Conservation (phyloP, 352 stramenopile genomes). For the Globisporangium sylvaticum region DNA sequence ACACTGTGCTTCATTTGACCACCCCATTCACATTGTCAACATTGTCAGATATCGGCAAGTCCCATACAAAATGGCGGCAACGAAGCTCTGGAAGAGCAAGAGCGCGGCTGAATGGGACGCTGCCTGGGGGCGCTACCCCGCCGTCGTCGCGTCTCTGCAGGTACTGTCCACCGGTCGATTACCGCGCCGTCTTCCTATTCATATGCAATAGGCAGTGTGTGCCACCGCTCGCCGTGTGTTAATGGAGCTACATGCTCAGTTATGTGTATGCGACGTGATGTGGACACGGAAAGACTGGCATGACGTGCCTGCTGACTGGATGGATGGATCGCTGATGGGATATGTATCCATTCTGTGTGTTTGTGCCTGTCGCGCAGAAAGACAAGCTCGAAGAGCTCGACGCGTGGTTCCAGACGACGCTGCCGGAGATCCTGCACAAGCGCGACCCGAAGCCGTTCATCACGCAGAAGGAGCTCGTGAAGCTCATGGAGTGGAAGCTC, state of each 20-base stretch:
- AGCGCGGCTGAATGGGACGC: slow-evolving; percentile 29
- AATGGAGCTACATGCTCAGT: background rate
- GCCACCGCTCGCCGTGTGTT: background rate
- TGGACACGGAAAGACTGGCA: background rate
- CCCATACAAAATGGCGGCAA: slow-evolving; percentile 5
- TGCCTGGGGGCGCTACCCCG: slow-evolving; percentile 38
- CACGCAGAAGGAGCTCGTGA: slow-evolving; percentile 47
- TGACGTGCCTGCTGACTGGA: background rate
- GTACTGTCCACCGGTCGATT: slow-evolving; percentile 16
- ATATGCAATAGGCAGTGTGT: background rate
- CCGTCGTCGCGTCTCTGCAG: slow-evolving; percentile 31
- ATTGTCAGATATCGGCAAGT: background rate
- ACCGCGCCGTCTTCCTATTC: slow-evolving; percentile 1
- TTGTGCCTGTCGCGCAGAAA: slow-evolving; percentile 28
- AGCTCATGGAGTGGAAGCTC: slow-evolving; percentile 83
- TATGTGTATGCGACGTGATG: background rate
- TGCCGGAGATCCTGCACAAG: slow-evolving; percentile 35
- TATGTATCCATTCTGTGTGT: slow-evolving; percentile 1
- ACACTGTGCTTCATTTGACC: background rate
- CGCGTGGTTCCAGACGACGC: slow-evolving; percentile 42
- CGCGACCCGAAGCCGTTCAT: slow-evolving; percentile 51
- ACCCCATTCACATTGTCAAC: too few species aligned
- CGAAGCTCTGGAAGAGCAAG: slow-evolving; percentile 25
- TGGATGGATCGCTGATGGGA: background rate
- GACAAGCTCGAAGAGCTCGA: slow-evolving; percentile 54